Percentiles rank a stretch among this genome's conserved stretches.
These are phyloP conservation scores for Auxenochlorella pyrenoidosa DNA, from an alignment of 139 green algal genomes.

Conservation along the genomic window DNA sequence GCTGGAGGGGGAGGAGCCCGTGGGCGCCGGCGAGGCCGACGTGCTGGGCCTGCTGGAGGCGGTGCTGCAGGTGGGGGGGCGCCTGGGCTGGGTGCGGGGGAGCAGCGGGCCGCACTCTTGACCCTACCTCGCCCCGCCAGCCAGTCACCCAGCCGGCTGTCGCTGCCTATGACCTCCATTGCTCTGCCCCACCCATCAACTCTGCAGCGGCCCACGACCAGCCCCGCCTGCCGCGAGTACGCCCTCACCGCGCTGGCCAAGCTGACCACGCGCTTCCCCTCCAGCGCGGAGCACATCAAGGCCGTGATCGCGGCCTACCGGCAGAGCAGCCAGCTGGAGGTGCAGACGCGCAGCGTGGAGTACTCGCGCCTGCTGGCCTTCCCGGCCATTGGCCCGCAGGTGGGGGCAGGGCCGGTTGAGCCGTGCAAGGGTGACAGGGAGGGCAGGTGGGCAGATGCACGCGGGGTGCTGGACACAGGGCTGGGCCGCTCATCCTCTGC, in stretches of 20 bases:
- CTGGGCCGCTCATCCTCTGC: no score
- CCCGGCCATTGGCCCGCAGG: conserved; percentile 61
- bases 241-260: conserved; percentile 89
- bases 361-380: conserved; percentile 78
- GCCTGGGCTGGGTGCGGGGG: background rate
- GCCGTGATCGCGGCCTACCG: conserved; percentile 65
- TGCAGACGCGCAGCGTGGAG: conserved; percentile 83
- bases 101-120: no score
- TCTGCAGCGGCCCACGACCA: background rate
- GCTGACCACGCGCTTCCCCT: conserved; percentile 76
- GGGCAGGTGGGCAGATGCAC: no score
- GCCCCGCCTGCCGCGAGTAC: conserved; percentile 61
- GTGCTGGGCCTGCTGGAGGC: conserved; percentile 68
- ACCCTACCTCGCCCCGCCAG: no score
- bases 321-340: conserved; percentile 74
- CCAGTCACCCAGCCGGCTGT: background rate
- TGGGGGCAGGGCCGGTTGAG: no score
- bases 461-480: no score
- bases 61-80: conserved; percentile 43
- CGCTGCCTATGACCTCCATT: no score
- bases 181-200: background rate
- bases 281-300: conserved; percentile 36
- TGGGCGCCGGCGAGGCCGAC: conserved; percentile 60
- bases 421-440: no score
- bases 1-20: conserved; percentile 73